Evolutionary conservation across 1,139 yeast species (phyloP).

Genomic region (Pichia sp.): DNA sequence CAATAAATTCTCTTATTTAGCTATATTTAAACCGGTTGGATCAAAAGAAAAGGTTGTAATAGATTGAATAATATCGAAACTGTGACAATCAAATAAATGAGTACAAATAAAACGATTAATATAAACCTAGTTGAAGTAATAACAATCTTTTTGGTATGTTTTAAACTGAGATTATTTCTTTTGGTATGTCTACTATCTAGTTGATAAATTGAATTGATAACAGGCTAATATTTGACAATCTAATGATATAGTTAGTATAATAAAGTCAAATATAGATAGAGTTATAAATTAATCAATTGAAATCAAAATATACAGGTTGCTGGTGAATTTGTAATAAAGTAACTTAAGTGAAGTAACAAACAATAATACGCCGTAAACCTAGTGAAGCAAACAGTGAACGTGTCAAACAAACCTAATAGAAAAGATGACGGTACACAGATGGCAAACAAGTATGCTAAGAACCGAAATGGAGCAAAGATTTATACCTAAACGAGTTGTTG

Average conservation of each 20-base stretch:
- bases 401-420: conserved; percentile 7
- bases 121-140: background rate
- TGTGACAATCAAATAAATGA: conserved; percentile 29
- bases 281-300: background rate
- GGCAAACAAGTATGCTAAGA: conserved; percentile 12
- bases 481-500: background rate
- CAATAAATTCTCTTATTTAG: background rate
- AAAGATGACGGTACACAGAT: conserved; percentile 10
- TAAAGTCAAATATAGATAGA: background rate
- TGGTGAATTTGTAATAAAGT: background rate
- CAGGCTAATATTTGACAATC: background rate
- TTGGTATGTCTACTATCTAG: background rate
- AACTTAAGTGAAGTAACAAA: background rate
- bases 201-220: background rate
- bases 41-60: background rate
- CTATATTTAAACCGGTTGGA: background rate
- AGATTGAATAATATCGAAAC: background rate
- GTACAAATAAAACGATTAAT: conserved; percentile 17
- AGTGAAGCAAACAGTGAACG: conserved; percentile 4
- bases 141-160: background rate
- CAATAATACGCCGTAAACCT: background rate
- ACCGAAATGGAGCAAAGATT: background rate
- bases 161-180: background rate
- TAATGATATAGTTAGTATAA: background rate
- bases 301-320: background rate